Evolutionary conservation across 495 filamentous ascomycete species (phyloP).

Genomic region (Penicillium flavigenum): DNA sequence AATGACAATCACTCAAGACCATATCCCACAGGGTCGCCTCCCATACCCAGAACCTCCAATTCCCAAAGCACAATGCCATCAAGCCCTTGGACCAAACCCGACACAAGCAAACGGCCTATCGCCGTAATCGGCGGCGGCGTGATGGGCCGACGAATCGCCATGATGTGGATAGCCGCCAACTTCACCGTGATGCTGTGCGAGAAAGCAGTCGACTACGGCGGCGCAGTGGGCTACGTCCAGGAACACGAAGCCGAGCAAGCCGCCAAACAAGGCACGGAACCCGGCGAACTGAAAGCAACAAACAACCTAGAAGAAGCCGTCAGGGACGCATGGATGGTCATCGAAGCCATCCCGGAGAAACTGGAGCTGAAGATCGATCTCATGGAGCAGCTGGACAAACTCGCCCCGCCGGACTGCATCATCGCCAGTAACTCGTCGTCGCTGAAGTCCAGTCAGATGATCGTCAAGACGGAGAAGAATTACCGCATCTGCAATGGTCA

Average conservation of each 20-base stretch:
- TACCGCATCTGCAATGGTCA: constrained; percentile 44
- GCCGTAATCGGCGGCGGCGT: constrained; percentile 43
- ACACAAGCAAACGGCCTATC: constrained; percentile 36
- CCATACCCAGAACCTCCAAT: not conserved
- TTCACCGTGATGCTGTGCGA: constrained; percentile 38
- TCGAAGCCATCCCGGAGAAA: constrained; percentile 24
- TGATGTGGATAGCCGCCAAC: constrained; percentile 34
- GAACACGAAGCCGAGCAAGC: constrained; percentile 31
- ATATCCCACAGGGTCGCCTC: not conserved
- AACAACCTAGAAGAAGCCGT: constrained; percentile 39
- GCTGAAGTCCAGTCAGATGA: constrained; percentile 19
- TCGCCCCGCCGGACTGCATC: constrained; percentile 21
- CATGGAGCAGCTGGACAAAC: constrained; percentile 16
- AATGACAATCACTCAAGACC: not conserved
- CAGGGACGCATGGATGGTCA: constrained; percentile 39
- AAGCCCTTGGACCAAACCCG: constrained; percentile 20
- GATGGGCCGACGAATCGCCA: constrained; percentile 40
- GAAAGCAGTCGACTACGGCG: constrained; percentile 23
- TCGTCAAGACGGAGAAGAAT: constrained; percentile 30
- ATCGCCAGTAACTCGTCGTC: constrained; percentile 29
- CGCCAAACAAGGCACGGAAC: constrained; percentile 30
- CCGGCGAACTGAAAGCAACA: constrained; percentile 26
- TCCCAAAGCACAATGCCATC: constrained; percentile 13
- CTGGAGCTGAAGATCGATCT: constrained; percentile 23
- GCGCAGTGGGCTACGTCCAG: constrained; percentile 34